Conservation (phyloP, 805 yeast genomes). For the Teunomyces kruisii region DNA sequence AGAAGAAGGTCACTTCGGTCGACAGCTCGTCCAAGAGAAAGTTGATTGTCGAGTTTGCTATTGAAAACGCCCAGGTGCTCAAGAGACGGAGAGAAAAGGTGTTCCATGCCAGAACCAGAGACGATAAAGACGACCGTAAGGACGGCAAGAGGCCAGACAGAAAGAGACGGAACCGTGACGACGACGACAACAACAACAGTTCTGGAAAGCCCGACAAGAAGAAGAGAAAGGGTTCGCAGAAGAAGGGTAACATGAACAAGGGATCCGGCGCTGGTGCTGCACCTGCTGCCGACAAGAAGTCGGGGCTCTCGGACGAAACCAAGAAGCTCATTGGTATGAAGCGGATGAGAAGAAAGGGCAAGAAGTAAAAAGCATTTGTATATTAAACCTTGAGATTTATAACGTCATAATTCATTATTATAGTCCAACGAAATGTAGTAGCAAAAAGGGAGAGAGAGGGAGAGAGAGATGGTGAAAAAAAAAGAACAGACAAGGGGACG, state of each 20-base stretch:
- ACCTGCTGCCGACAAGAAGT: conserved; percentile 15
- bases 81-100: conserved; percentile 82
- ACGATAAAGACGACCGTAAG: conserved; percentile 21
- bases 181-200: conserved; percentile 12
- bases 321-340: conserved; percentile 67
- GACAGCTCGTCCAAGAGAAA: conserved; percentile 66
- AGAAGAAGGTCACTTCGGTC: conserved; percentile 50
- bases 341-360: conserved; percentile 62
- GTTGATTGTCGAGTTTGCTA: conserved; percentile 90
- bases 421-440: conserved; percentile 7
- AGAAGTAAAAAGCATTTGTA: conserved; percentile 18
- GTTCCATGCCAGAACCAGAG: conserved; percentile 30
- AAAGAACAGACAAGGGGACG: not conserved
- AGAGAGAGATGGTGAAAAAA: too few species aligned
- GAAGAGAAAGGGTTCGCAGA: conserved; percentile 28
- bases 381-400: conserved; percentile 6
- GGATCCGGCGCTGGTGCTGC: conserved; percentile 22
- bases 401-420: conserved; percentile 16
- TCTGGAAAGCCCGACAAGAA: conserved; percentile 19
- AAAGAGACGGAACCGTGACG: conserved; percentile 21
- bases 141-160: conserved; percentile 21
- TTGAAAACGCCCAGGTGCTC: conserved; percentile 92
- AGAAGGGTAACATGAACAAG: conserved; percentile 48
- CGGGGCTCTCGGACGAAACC: conserved; percentile 52
- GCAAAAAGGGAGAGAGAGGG: not conserved